Evolutionary conservation across 768 basidiomycete species (phyloP), one percentile per base, ranked within the genome.

Genomic region (Lactarius sp.): DNA sequence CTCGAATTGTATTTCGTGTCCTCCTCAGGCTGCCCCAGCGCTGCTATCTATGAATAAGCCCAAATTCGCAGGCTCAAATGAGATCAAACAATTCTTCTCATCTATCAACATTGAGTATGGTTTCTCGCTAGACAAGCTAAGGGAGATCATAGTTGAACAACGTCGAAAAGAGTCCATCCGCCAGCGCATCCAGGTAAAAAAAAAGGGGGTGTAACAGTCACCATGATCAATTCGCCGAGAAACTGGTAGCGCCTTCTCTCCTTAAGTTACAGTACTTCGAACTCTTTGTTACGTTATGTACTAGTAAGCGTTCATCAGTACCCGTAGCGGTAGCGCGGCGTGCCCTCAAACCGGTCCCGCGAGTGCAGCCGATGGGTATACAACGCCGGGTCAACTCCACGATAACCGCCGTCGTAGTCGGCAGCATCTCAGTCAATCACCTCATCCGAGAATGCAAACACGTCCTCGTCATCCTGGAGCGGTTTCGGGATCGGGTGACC

Each of bases 401-500:
- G 52, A 33, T 61, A 61, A n/a, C 44, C 52, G 16, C 54, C 60
- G 22, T 54, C 34, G n/a, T 52, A 39, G 41, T 44, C 31, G 5
- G 8, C n/a, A 8, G 37, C 51, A 13, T 42, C 51, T 51, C 39
- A 52, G 4, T 36, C 33, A 14, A 44, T 36, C 49, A 52, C 49
- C 39, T 47, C 46, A 27, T 56, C 55, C 8, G 12, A 14, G 14
- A 16, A 41, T 14, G 14, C 49, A 42, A 59, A 59, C 16, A 51
- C 5, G 6, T 51, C 37, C 10, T 59, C 58, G 13, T 41, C 36
- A 5, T 20, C 14, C 14, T 14, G 14, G 42, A 16, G 16, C 16
- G 5, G 41, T 37, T 20, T 10, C 36, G 52, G 52, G 13, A 64
- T n/a, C n/a, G n/a, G 46, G 47, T 64, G 63, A 41, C 65, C 57